phyloP scores from a whole-genome alignment of 2,329 filamentous ascomycete species.

The Colletotrichum sansevieriae region DNA sequence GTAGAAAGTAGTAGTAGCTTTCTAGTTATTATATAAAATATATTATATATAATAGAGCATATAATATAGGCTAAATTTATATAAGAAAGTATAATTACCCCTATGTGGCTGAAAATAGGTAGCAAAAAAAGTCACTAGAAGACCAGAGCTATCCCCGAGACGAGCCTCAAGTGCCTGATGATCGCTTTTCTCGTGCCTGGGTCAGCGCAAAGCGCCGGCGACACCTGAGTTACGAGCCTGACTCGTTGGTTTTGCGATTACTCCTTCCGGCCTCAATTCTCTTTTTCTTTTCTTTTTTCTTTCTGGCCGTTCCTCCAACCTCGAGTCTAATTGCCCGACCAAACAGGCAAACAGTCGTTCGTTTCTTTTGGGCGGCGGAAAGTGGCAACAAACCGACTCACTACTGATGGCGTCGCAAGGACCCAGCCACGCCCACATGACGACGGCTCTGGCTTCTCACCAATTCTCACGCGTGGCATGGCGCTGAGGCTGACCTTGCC shows the following conservation, averaged over 20 bases:
- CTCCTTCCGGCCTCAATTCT: conserved; percentile 21
- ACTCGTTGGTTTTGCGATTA: conserved; percentile 30
- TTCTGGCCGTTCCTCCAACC: not conserved
- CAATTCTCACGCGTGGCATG: conserved; percentile 34
- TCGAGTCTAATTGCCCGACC: conserved; percentile 5
- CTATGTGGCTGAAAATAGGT: no score
- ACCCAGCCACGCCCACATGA: conserved; percentile 30
- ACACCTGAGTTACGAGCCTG: conserved; percentile 26
- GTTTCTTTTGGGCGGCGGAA: conserved; percentile 1
- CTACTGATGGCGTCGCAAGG: conserved; percentile 17
- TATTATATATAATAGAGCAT: no score
- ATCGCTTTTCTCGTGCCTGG: conserved; percentile 37
- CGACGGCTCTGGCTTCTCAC: conserved; percentile 15
- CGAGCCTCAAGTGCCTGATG: conserved; percentile 41
- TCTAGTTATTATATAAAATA: no score
- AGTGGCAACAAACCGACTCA: conserved; percentile 29
- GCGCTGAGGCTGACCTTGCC: conserved; percentile 36
- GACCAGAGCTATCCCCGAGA: conserved; percentile 34
- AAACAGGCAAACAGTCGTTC: conserved; percentile 27
- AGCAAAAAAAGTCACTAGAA: no score
- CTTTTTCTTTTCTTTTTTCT: not conserved
- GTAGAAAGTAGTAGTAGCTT: no score
- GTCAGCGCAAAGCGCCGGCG: conserved; percentile 32
- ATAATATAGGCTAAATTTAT: no score
- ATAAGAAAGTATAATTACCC: no score